These are phyloP conservation scores for Termitomyces sp. DNA, from an alignment of 768 basidiomycete species.

Conservation along the genomic window DNA sequence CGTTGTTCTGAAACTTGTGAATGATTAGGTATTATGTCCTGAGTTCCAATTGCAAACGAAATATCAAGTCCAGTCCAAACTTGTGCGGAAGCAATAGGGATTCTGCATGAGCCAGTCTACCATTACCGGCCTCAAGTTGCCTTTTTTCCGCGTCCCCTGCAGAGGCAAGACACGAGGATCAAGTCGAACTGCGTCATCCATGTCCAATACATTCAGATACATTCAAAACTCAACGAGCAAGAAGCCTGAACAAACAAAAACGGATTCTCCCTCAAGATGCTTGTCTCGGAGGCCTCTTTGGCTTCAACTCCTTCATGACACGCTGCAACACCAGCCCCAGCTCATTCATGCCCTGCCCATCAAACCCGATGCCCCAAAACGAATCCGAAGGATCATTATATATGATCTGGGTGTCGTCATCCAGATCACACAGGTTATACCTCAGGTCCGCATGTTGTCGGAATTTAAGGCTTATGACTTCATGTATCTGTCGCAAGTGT, in stretches of 20 bases:
- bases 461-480: conserved; percentile 25
- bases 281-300: background rate
- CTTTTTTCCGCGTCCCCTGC: too few species aligned
- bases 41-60: too few species aligned
- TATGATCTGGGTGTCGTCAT: conserved; percentile 37
- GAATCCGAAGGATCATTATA: conserved; percentile 49
- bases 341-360: conserved; percentile 48
- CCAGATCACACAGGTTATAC: conserved; percentile 42
- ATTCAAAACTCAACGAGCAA: background rate
- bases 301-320: conserved; percentile 31
- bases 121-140: too few species aligned
- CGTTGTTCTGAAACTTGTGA: background rate
- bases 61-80: too few species aligned
- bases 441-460: conserved; percentile 62
- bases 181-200: background rate
- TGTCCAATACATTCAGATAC: background rate
- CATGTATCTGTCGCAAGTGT: too few species aligned
- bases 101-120: too few species aligned
- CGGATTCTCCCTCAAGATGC: background rate
- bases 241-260: background rate
- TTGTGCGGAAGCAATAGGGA: too few species aligned
- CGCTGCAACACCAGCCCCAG: conserved; percentile 56
- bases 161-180: background rate
- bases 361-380: conserved; percentile 61
- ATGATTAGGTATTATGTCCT: background rate